Evolutionary conservation across 805 yeast species (phyloP).

Genomic region (Pichia gijzeniarum): DNA sequence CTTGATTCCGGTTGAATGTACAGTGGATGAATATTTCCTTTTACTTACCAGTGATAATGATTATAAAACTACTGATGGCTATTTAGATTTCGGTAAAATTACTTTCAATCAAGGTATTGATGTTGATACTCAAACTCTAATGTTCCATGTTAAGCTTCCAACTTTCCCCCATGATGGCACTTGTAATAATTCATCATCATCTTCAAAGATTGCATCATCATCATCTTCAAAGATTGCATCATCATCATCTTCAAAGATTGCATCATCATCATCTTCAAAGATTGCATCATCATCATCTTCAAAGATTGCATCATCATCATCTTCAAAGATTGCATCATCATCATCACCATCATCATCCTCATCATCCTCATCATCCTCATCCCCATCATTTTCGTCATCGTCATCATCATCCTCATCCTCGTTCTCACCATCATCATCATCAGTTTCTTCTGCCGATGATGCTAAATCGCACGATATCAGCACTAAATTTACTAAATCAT

Average conservation of each 20-base stretch:
- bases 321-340: conserved; percentile 1
- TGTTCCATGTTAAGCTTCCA: conserved; percentile 27
- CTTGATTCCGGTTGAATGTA: conserved; percentile 27
- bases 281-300: neutral
- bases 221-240: neutral
- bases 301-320: conserved; percentile 1
- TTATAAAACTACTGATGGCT: conserved; percentile 28
- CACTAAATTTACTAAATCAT: no score
- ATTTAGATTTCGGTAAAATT: conserved; percentile 22
- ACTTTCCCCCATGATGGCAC: conserved; percentile 13
- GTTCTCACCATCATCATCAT: conserved; percentile 4
- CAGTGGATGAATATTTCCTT: conserved; percentile 27
- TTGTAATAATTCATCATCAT: conserved; percentile 10
- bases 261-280: neutral
- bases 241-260: neutral
- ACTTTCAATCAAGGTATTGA: conserved; percentile 24
- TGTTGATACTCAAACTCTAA: conserved; percentile 28
- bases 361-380: conserved; percentile 3
- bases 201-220: neutral
- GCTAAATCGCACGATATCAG: no score
- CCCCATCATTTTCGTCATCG: neutral
- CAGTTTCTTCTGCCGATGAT: no score
- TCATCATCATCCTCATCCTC: conserved; percentile 2
- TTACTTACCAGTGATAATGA: conserved; percentile 27
- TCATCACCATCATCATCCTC: conserved; percentile 7